Percentiles rank a stretch among this genome's conserved stretches.
phyloP scores from a whole-genome alignment of 2,329 filamentous ascomycete species.

The Nemania sp. region DNA sequence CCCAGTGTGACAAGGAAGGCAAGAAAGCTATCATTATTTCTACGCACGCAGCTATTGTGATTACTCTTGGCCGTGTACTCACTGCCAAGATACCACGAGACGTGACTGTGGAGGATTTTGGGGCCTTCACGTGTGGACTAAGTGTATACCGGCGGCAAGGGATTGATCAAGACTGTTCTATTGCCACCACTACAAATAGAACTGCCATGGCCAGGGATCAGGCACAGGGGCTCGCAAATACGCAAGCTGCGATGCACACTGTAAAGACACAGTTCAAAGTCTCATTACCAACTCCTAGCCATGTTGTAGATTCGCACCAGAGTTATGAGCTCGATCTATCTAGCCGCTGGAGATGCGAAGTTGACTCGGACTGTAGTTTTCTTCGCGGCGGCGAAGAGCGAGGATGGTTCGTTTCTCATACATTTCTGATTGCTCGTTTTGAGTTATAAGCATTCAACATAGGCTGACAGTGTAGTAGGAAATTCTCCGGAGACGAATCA shows the following conservation, averaged over 20 bases:
- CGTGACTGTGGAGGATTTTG: slow-evolving; percentile 76
- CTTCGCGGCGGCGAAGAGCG: slow-evolving; percentile 79
- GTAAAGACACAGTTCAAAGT: slow-evolving; percentile 39
- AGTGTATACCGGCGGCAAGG: slow-evolving; percentile 59
- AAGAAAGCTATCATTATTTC: slow-evolving; percentile 75
- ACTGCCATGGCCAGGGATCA: slow-evolving; percentile 10
- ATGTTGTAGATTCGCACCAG: slow-evolving; percentile 46
- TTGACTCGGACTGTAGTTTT: slow-evolving; percentile 85
- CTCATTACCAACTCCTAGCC: slow-evolving; percentile 32
- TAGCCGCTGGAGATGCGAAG: slow-evolving; percentile 78
- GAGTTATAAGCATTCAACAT: slow-evolving; percentile 1
- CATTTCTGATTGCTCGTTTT: slow-evolving; percentile 13
- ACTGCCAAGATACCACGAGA: slow-evolving; percentile 77
- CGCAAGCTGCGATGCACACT: too few relatives aligned
- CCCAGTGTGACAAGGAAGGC: slow-evolving; percentile 71
- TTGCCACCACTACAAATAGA: slow-evolving; percentile 8
- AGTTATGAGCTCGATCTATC: slow-evolving; percentile 60
- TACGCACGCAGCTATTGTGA: slow-evolving; percentile 87
- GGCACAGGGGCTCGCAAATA: slow-evolving; percentile 2
- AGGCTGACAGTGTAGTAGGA: slow-evolving; percentile 36
- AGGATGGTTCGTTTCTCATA: slow-evolving; percentile 69
- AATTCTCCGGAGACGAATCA: slow-evolving; percentile 47
- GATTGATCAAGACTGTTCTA: neutral
- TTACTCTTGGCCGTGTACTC: slow-evolving; percentile 79
- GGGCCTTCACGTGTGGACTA: slow-evolving; percentile 80